Evolutionary conservation across 371 early-diverging fungal genomes (phyloP), one percentile per base, ranked within the genome.

Genomic region (Lichtheimia ornata): DNA sequence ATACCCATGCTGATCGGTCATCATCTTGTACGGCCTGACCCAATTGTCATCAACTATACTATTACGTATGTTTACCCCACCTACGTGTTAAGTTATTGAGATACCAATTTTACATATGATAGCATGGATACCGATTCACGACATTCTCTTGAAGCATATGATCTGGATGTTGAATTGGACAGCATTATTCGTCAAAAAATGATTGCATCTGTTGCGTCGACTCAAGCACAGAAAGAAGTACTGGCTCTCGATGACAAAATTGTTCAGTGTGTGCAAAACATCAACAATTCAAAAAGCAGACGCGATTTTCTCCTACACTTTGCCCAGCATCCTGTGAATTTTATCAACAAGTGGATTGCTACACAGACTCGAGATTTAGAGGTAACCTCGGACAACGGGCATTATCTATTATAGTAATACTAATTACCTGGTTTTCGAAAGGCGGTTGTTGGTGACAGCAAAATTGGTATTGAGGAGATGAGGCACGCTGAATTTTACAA

Each of bases 301-400:
- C 93, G 97, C 5, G 96, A 96, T 62, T 98, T 98, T 67, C 79
- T 98, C 81, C 74, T 89, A 44, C 79, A 88, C 49, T 98, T 97
- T 74, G 84, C 93, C 4, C 76, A 86, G 30, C 88, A 93, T 61
- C 97, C 98, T 0, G 90, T 90, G 24, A 89, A 86, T 28, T 97
- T 97, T 69, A 86, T 96, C 65, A 92, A 96, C 67, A 83, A 89
- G 54, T 96, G 95, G 95, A 81, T 96, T 27, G 94, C 91, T 12
- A 89, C 88, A 67, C 96, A 97, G 77, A 88, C 90, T 59, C 80
- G 93, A 51, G 97, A 98, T 74, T 69, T 97, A 65, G 94, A 95
- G 76, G 88, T 88, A 22, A 15, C 17, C 6, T 9, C 6, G 11
- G 12, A 22, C 22, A 17, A 1, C 6, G 11, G 12, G 9, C 22